Conservation (phyloP, 495 filamentous ascomycete species). For the Tuber melanosporum region DNA sequence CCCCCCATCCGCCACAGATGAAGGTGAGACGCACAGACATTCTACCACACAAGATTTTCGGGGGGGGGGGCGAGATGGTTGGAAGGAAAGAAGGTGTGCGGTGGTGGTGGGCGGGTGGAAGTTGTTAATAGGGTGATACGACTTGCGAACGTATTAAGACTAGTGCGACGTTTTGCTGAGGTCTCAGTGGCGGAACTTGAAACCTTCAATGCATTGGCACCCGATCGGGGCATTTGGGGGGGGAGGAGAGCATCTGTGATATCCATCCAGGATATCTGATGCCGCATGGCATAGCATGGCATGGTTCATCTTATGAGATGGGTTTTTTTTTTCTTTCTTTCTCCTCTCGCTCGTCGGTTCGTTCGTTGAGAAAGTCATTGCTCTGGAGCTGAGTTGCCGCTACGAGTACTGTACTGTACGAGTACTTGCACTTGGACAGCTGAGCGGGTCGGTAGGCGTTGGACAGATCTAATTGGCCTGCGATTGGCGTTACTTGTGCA, state of each 20-base stretch:
- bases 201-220: slow-evolving; percentile 16
- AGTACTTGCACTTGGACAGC: neutral
- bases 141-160: neutral
- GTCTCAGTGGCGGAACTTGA: slow-evolving; percentile 28
- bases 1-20: neutral
- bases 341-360: neutral
- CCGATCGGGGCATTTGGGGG: slow-evolving; percentile 17
- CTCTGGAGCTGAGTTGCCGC: too few relatives aligned
- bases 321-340: neutral
- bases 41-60: slow-evolving; percentile 11
- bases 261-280: neutral
- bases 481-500: neutral
- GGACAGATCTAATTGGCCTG: neutral
- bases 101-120: neutral
- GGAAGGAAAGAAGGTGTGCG: too few relatives aligned
- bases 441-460: neutral
- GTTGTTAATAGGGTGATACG: neutral
- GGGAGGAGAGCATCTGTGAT: neutral
- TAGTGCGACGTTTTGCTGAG: slow-evolving; percentile 21
- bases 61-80: slow-evolving; percentile 4
- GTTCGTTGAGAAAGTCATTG: neutral
- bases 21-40: neutral
- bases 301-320: slow-evolving; percentile 1
- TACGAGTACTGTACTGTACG: too few relatives aligned
- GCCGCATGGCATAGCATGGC: neutral